These are phyloP conservation scores for Paramecium biaurelia DNA, from an alignment of 73 alveolate species.

Conservation along the genomic window DNA sequence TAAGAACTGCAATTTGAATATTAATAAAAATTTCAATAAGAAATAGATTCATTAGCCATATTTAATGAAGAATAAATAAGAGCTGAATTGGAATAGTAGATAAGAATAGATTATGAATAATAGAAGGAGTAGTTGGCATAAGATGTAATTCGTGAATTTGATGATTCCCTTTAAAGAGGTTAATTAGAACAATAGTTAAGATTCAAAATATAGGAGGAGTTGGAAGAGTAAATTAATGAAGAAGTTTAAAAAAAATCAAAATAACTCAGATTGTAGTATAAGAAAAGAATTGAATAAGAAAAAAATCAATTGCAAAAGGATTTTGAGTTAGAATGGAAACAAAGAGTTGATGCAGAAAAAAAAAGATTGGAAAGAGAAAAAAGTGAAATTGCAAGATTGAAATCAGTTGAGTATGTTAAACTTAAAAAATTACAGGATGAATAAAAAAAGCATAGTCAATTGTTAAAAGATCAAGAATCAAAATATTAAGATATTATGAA, in stretches of 20 bases:
- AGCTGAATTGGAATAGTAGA: background rate
- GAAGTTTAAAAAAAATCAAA: background rate
- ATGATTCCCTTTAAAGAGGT: background rate
- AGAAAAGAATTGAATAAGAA: slow-evolving; percentile 20
- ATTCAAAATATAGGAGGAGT: slow-evolving; percentile 2
- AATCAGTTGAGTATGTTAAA: slow-evolving; percentile 43
- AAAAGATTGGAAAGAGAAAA: slow-evolving; percentile 35
- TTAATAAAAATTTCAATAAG: background rate
- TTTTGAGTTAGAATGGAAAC: slow-evolving; percentile 37
- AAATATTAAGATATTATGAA: slow-evolving; percentile 9
- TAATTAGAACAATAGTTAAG: background rate
- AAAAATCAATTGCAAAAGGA: background rate
- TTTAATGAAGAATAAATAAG: slow-evolving; percentile 8
- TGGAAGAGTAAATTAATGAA: background rate
- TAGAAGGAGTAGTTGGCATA: background rate
- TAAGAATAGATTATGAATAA: background rate
- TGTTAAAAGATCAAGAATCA: background rate
- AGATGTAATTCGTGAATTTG: background rate
- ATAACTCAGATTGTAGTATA: background rate
- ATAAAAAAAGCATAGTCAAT: background rate
- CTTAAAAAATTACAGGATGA: slow-evolving; percentile 27
- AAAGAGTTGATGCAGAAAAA: slow-evolving; percentile 30
- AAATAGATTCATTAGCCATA: background rate
- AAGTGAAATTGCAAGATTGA: slow-evolving; percentile 30
- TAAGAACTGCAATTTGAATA: background rate